Conservation (phyloP, 2,329 filamentous ascomycete genomes). For the Hymenoscyphus occultus region DNA sequence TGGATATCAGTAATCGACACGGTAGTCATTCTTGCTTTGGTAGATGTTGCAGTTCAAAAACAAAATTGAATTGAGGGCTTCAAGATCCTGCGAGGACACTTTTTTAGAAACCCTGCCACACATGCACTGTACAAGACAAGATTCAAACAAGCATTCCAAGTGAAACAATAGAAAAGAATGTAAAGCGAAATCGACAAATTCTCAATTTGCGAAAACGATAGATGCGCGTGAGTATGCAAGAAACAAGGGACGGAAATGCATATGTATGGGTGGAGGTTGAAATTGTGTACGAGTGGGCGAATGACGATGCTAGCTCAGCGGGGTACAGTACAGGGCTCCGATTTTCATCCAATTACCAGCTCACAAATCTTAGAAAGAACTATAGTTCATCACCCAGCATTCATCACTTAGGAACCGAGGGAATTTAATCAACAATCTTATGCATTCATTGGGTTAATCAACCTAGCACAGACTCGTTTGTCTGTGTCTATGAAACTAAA, state of each 20-base stretch:
- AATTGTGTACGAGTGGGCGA: no score
- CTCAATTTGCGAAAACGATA: background rate
- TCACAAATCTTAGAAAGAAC: no score
- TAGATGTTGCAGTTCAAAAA: background rate
- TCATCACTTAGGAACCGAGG: no score
- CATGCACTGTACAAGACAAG: background rate
- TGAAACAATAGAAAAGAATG: background rate
- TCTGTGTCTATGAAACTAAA: no score
- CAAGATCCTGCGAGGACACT: background rate
- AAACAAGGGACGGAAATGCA: background rate
- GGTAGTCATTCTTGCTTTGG: slow-evolving; percentile 22
- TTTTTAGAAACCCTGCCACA: background rate
- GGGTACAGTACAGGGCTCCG: no score
- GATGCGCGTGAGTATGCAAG: background rate
- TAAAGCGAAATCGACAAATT: background rate
- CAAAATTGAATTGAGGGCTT: background rate
- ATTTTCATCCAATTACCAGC: no score
- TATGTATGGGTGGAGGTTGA: background rate
- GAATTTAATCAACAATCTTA: background rate
- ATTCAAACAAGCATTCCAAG: slow-evolving; percentile 1
- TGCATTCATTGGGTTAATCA: background rate
- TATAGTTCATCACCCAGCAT: no score
- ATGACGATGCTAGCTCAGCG: no score
- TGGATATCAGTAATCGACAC: slow-evolving; percentile 25
- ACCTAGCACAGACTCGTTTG: background rate